These are phyloP conservation scores for Schizosaccharomyces octosporus DNA, from an alignment of 805 yeast genomes.

Conservation along the genomic window DNA sequence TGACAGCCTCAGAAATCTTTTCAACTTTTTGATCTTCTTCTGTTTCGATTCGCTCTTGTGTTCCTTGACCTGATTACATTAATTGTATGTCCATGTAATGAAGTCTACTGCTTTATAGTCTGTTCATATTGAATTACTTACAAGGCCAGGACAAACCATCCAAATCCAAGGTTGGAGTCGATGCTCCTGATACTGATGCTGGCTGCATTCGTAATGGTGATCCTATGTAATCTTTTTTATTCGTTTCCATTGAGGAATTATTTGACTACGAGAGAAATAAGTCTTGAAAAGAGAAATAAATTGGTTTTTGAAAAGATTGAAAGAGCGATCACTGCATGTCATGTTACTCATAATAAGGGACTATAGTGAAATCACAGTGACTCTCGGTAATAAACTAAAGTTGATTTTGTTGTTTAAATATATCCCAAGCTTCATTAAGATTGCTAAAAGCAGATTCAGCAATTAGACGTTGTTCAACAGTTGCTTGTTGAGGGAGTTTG, in stretches of 20 bases:
- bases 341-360: not conserved
- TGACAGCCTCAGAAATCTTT: constrained; percentile 69
- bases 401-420: constrained; percentile 33
- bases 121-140: not conserved
- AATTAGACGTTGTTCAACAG: constrained; percentile 50
- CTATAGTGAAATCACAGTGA: not conserved
- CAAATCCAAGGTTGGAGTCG: not conserved
- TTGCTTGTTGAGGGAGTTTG: constrained; percentile 27
- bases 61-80: not conserved
- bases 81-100: not conserved
- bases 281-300: not conserved
- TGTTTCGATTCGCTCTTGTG: not conserved
- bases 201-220: not conserved
- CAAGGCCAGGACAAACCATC: constrained; percentile 3
- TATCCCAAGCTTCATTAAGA: constrained; percentile 76
- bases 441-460: constrained; percentile 71
- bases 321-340: not conserved
- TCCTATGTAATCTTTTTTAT: not conserved
- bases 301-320: not conserved
- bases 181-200: not conserved
- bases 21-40: constrained; percentile 3
- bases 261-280: not conserved
- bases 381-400: not conserved
- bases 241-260: not conserved
- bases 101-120: not conserved